phyloP scores from a whole-genome alignment of 169 alveolate species.

The Perkinsus olseni region DNA sequence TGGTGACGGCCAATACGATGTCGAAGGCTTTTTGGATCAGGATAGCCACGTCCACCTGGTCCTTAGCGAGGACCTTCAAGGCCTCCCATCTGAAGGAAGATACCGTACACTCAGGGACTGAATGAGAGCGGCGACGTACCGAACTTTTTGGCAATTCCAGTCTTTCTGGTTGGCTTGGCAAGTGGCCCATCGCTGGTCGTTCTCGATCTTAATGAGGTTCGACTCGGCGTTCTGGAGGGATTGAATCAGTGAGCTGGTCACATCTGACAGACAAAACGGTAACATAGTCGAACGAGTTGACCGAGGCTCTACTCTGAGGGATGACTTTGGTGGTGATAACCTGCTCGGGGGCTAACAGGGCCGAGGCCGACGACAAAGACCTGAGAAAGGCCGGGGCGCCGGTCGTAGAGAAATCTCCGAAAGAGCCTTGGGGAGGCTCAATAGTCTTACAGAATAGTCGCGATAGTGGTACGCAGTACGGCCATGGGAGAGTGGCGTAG shows the following conservation, averaged over 20 bases:
- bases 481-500: neutral
- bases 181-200: neutral
- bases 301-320: neutral
- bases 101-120: neutral
- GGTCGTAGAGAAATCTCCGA: neutral
- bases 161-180: neutral
- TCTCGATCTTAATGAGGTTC: neutral
- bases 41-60: neutral
- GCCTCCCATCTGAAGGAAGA: neutral
- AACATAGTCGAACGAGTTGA: neutral
- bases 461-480: neutral
- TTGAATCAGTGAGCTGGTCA: neutral
- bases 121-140: neutral
- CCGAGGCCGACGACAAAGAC: neutral
- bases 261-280: neutral
- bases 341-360: neutral
- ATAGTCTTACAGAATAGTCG: neutral
- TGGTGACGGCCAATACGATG: neutral
- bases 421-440: neutral
- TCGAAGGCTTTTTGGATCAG: neutral
- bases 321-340: neutral
- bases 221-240: neutral
- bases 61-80: neutral
- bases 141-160: neutral
- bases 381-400: neutral